Percentiles rank a stretch among this genome's conserved stretches.
Evolutionary conservation across 73 alveolate species (phyloP).

Genomic region (Paramecium sexaurelia): DNA sequence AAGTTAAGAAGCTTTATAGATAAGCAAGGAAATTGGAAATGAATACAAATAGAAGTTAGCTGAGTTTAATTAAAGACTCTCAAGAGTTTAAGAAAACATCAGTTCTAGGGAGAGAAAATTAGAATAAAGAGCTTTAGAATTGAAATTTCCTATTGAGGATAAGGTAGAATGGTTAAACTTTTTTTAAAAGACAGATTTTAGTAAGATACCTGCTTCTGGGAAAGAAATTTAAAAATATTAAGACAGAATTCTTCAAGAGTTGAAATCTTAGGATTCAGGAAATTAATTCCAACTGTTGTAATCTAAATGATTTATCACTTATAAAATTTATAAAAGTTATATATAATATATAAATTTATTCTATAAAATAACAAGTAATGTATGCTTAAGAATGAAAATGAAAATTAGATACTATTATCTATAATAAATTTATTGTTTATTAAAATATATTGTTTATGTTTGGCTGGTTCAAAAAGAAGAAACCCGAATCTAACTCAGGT

Average conservation of each 20-base stretch:
- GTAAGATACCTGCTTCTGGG: background rate
- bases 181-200: background rate
- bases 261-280: background rate
- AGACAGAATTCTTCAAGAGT: background rate
- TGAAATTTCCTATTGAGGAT: background rate
- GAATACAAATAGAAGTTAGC: background rate
- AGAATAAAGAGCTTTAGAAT: background rate
- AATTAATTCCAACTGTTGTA: background rate
- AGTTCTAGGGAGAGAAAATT: background rate
- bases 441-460: background rate
- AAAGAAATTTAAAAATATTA: background rate
- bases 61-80: background rate
- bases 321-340: background rate
- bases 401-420: background rate
- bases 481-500: slow-evolving; percentile 22
- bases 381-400: background rate
- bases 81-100: background rate
- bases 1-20: background rate
- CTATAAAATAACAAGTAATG: background rate
- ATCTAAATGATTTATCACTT: background rate
- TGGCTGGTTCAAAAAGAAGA: slow-evolving; percentile 68
- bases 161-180: background rate
- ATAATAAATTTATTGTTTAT: background rate
- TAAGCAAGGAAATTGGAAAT: background rate
- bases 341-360: background rate